Percentiles rank a stretch among this genome's conserved stretches.
phyloP scores from a whole-genome alignment of 2,329 filamentous ascomycete genomes.

The Neonectria sp. region DNA sequence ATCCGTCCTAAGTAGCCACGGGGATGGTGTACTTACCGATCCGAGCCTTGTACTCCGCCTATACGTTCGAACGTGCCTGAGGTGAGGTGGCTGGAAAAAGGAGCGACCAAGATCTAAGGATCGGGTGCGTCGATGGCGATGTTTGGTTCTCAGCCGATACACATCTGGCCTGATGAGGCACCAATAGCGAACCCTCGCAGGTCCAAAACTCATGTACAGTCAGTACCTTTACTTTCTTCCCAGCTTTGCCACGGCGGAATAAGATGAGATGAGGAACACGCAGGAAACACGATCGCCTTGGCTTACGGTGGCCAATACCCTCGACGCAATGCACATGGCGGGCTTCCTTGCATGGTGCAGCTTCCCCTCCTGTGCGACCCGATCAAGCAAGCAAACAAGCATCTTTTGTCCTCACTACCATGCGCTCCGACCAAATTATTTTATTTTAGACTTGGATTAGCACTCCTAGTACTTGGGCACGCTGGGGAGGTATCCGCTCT shows the following conservation, averaged over 20 bases:
- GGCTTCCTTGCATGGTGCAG: slow-evolving; percentile 47
- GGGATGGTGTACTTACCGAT: no score
- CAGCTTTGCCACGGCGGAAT: slow-evolving; percentile 23
- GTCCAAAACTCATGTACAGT: slow-evolving; percentile 12
- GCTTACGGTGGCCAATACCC: slow-evolving; percentile 40
- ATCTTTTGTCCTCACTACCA: neutral
- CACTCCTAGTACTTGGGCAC: no score
- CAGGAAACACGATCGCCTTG: slow-evolving; percentile 35
- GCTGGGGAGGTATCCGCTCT: slow-evolving; percentile 22
- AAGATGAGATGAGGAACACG: slow-evolving; percentile 35
- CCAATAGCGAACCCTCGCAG: slow-evolving; percentile 11
- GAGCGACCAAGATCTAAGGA: slow-evolving; percentile 5
- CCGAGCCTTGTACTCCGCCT: no score
- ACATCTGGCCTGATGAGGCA: neutral
- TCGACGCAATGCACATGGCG: slow-evolving; percentile 25
- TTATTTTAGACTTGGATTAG: neutral
- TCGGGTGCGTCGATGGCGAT: slow-evolving; percentile 11
- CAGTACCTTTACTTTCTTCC: slow-evolving; percentile 12
- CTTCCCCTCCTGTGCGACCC: slow-evolving; percentile 28
- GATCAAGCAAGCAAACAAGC: slow-evolving; percentile 3
- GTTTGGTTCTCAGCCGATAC: slow-evolving; percentile 15
- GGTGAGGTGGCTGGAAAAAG: neutral
- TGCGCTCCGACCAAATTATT: neutral
- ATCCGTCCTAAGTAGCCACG: neutral
- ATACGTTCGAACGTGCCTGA: neutral